These are phyloP conservation scores for Trichoderma aggressivum DNA, from an alignment of 2,329 filamentous ascomycete genomes.

Conservation along the genomic window DNA sequence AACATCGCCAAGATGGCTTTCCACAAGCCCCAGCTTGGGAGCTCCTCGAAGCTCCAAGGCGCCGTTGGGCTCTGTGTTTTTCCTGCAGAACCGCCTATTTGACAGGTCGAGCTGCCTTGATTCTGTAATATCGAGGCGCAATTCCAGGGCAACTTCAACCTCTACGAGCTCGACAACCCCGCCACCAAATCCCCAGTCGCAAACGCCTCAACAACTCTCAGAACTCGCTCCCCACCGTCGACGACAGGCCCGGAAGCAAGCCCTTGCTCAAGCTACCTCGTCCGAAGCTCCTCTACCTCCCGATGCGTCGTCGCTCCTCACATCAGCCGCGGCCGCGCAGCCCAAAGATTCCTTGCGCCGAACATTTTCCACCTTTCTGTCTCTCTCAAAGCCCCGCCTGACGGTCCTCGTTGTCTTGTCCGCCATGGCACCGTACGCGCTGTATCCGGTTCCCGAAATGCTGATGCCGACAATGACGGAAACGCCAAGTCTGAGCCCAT, in stretches of 20 bases:
- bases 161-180: constrained; percentile 23
- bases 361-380: constrained; percentile 74
- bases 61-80: constrained; percentile 28
- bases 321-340: constrained; percentile 48
- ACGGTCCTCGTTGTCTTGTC: constrained; percentile 88
- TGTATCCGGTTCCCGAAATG: constrained; percentile 89
- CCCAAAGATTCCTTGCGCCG: constrained; percentile 57
- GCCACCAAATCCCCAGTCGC: constrained; percentile 19
- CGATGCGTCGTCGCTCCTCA: constrained; percentile 54
- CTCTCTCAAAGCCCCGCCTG: constrained; percentile 91
- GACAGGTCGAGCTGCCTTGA: constrained; percentile 39
- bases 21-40: constrained; percentile 27
- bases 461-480: constrained; percentile 63
- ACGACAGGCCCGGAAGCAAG: constrained; percentile 32
- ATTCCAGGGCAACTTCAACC: constrained; percentile 29
- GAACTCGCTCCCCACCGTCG: constrained; percentile 35
- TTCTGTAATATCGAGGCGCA: constrained; percentile 29
- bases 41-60: constrained; percentile 25
- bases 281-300: constrained; percentile 39
- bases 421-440: constrained; percentile 83
- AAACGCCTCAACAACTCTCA: constrained; percentile 24
- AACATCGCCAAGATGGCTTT: constrained; percentile 29
- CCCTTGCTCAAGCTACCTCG: constrained; percentile 13
- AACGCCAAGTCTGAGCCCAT: constrained; percentile 79
- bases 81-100: constrained; percentile 36